Conservation (phyloP, 192 early-diverging fungal genomes). For the Coemansia guatemalensis region DNA sequence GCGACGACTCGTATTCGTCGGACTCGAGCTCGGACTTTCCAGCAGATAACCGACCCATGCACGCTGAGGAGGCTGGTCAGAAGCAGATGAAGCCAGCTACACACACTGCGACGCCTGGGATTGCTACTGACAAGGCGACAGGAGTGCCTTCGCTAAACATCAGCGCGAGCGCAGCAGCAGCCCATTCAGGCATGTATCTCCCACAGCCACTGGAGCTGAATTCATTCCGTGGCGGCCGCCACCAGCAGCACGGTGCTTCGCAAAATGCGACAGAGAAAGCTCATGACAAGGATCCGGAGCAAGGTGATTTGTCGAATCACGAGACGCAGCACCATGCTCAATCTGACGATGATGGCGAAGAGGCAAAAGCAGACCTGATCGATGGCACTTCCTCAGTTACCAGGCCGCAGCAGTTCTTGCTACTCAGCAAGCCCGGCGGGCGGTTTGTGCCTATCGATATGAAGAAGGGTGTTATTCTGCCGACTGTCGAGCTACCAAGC, state of each 20-base stretch:
- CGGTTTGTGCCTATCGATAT: constrained; percentile 56
- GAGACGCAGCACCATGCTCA: not conserved
- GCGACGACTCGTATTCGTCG: not conserved
- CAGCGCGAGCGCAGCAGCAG: constrained; percentile 7
- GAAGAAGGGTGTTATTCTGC: constrained; percentile 32
- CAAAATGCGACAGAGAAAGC: not conserved
- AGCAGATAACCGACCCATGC: not conserved
- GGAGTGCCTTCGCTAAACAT: not conserved
- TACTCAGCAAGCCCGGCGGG: constrained; percentile 53
- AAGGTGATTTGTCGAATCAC: not conserved
- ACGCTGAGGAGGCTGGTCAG: not conserved
- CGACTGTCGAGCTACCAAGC: constrained; percentile 39
- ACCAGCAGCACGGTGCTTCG: not conserved
- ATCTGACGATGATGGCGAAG: not conserved
- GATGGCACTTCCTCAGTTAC: not conserved
- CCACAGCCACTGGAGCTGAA: constrained; percentile 32
- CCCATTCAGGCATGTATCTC: constrained; percentile 19
- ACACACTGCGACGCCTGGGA: not conserved
- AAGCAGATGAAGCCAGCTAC: not conserved
- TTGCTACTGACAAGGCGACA: not conserved
- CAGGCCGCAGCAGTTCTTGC: constrained; percentile 35
- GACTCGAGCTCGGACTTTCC: not conserved
- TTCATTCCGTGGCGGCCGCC: constrained; percentile 8
- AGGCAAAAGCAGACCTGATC: not conserved
- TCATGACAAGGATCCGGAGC: not conserved